Conservation (phyloP, 176 grass and related monocot genomes). For the Panicum miliaceum region DNA sequence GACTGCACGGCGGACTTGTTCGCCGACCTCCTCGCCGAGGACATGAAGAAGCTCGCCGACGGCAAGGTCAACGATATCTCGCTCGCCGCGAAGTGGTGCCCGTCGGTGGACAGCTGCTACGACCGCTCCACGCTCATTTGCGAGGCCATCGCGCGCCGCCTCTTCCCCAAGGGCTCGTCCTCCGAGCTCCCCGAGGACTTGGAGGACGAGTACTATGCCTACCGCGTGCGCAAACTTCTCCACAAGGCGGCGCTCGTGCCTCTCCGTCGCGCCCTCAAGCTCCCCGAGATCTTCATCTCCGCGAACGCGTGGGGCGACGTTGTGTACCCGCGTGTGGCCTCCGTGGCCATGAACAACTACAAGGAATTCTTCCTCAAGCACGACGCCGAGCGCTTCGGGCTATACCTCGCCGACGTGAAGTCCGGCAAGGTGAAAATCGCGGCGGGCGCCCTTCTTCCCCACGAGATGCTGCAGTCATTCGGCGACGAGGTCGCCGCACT, state of each 20-base stretch:
- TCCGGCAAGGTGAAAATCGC: conserved; percentile 73
- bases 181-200: conserved; percentile 40
- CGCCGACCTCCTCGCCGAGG: conserved; percentile 57
- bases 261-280: conserved; percentile 35
- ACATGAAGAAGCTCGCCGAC: conserved; percentile 53
- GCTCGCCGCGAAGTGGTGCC: conserved; percentile 79
- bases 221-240: conserved; percentile 61
- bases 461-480: conserved; percentile 56
- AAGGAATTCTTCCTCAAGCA: conserved; percentile 62
- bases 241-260: conserved; percentile 48
- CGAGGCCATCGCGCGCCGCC: conserved; percentile 65
- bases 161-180: conserved; percentile 61
- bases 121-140: conserved; percentile 69
- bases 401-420: conserved; percentile 58
- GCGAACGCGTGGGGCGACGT: conserved; percentile 53
- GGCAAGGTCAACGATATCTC: conserved; percentile 54
- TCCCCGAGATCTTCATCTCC: conserved; percentile 77
- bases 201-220: conserved; percentile 59
- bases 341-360: conserved; percentile 83
- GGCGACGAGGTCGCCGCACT: conserved; percentile 56
- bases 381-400: conserved; percentile 54
- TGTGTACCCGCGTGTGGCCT: conserved; percentile 77
- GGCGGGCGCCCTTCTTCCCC: conserved; percentile 68
- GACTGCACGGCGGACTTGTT: conserved; percentile 61
- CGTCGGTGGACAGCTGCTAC: conserved; percentile 59